A percentile compares a stretch with the other conserved stretches of the same genome.
Evolutionary conservation across 2,329 filamentous ascomycete species (phyloP).

Genomic region (Setomelanomma holmii): DNA sequence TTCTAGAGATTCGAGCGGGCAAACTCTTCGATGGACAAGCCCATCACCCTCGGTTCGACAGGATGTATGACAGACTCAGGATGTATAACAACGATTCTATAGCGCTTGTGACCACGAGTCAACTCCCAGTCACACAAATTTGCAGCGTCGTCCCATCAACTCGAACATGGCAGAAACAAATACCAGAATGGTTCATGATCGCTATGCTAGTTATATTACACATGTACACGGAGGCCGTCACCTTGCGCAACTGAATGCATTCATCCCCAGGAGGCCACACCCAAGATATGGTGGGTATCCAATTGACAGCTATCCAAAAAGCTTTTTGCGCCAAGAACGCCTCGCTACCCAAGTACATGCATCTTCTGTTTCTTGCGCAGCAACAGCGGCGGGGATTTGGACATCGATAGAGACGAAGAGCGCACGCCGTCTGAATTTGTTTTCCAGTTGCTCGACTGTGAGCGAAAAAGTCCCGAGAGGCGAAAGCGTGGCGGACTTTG

Average conservation of each 20-base stretch:
- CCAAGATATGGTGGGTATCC: too few relatives aligned
- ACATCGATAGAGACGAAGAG: neutral
- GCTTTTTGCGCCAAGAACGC: neutral
- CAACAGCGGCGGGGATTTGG: neutral
- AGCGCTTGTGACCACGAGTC: too few relatives aligned
- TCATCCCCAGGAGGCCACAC: too few relatives aligned
- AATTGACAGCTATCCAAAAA: neutral
- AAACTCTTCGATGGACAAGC: too few relatives aligned
- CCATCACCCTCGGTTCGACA: too few relatives aligned
- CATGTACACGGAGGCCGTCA: neutral
- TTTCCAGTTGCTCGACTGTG: neutral
- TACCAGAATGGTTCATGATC: neutral
- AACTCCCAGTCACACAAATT: too few relatives aligned
- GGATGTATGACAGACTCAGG: neutral
- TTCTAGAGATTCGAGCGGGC: too few relatives aligned
- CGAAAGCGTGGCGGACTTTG: neutral
- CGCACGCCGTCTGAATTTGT: neutral
- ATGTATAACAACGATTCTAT: neutral
- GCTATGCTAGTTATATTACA: neutral
- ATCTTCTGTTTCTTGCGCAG: conserved; percentile 2
- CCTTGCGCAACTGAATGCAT: neutral
- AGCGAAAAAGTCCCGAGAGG: conserved; percentile 1
- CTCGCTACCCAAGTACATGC: conserved; percentile 5
- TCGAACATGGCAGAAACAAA: neutral
- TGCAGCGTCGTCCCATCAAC: neutral